These are phyloP conservation scores for Peronospora tabacina DNA, from an alignment of 352 stramenopile genomes.

Conservation along the genomic window DNA sequence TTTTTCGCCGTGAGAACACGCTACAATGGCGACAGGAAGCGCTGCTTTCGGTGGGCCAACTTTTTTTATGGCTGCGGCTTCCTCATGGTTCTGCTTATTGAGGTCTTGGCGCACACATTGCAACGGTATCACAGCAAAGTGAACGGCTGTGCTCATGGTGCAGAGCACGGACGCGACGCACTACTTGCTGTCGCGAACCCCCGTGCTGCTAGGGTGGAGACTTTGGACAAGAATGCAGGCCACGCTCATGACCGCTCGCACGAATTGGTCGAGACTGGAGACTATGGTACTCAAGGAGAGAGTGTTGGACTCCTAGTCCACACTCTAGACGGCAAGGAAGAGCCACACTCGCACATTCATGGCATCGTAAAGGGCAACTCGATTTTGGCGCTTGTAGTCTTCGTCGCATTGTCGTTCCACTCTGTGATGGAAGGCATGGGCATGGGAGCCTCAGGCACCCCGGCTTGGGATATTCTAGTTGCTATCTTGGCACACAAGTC, in stretches of 20 bases:
- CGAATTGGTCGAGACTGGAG: conserved; percentile 14
- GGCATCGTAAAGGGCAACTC: conserved; percentile 55
- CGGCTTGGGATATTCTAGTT: conserved; percentile 69
- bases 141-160: conserved; percentile 11
- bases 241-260: conserved; percentile 10
- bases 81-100: conserved; percentile 62
- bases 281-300: conserved; percentile 26
- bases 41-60: conserved; percentile 69
- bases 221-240: conserved; percentile 2
- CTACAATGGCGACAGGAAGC: conserved; percentile 26
- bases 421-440: conserved; percentile 83
- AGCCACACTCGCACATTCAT: conserved; percentile 51
- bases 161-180: conserved; percentile 22
- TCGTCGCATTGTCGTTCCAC: conserved; percentile 75
- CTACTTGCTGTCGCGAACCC: conserved; percentile 20
- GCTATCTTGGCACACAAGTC: conserved; percentile 82
- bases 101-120: conserved; percentile 57
- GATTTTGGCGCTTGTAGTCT: conserved; percentile 64
- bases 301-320: conserved; percentile 2
- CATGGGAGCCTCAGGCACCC: conserved; percentile 49
- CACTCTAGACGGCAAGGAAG: conserved; percentile 11
- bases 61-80: conserved; percentile 79
- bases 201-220: conserved; percentile 8
- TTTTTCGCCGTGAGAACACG: conserved; percentile 27
- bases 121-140: conserved; percentile 37